These are phyloP conservation scores for Saccharomycopsis amapae DNA, from an alignment of 805 yeast species.

Conservation along the genomic window DNA sequence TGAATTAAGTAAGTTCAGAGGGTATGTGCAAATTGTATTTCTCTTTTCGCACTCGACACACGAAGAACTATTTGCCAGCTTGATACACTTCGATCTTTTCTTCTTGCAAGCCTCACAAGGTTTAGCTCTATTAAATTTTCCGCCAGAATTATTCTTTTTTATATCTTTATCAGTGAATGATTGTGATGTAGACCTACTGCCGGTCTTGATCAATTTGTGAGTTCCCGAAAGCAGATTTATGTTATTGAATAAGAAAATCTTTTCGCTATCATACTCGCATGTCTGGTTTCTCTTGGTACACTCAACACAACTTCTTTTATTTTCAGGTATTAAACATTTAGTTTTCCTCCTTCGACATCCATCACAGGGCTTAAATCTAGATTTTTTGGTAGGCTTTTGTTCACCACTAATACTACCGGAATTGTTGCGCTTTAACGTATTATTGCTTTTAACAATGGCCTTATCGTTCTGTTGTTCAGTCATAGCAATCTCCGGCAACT, in stretches of 20 bases:
- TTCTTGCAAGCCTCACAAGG: slow-evolving; percentile 25
- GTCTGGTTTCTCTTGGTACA: slow-evolving; percentile 28
- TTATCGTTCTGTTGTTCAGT: not conserved
- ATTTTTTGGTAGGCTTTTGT: slow-evolving; percentile 12
- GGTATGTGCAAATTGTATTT: slow-evolving; percentile 25
- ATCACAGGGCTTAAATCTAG: slow-evolving; percentile 32
- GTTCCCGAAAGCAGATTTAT: slow-evolving; percentile 19
- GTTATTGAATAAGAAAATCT: slow-evolving; percentile 23
- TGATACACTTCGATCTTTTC: slow-evolving; percentile 25
- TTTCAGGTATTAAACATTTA: slow-evolving; percentile 27
- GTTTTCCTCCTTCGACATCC: slow-evolving; percentile 34
- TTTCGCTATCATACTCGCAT: slow-evolving; percentile 26
- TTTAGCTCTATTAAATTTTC: slow-evolving; percentile 6
- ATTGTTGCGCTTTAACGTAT: slow-evolving; percentile 1
- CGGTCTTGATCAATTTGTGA: slow-evolving; percentile 11
- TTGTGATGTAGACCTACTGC: too few species aligned
- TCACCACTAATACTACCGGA: too few species aligned
- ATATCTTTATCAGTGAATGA: slow-evolving; percentile 1
- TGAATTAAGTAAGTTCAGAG: slow-evolving; percentile 13
- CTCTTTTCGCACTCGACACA: slow-evolving; percentile 26
- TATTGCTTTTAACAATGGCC: not conserved
- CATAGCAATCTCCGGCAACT: slow-evolving; percentile 16
- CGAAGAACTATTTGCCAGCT: slow-evolving; percentile 17
- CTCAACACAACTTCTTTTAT: slow-evolving; percentile 25
- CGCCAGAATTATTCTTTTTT: not conserved